These are phyloP conservation scores for Bromus sterilis DNA, from an alignment of 176 grass and related monocot species.

Conservation along the genomic window DNA sequence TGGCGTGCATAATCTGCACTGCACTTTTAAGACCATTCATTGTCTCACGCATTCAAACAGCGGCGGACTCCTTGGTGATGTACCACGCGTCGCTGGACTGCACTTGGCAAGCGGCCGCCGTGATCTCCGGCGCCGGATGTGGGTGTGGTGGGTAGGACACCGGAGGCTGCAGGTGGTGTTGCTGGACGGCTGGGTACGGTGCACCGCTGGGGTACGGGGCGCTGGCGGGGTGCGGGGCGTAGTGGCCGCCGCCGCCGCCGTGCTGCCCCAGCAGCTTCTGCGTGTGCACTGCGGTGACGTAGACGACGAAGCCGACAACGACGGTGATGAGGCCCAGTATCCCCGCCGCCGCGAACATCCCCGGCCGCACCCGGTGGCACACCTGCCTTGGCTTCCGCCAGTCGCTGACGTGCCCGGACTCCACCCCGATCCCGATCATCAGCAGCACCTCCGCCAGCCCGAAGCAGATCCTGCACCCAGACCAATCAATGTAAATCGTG, in stretches of 20 bases:
- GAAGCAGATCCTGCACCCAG: slow-evolving; percentile 67
- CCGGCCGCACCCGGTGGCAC: slow-evolving; percentile 74
- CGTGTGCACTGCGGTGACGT: slow-evolving; percentile 53
- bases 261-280: slow-evolving; percentile 29
- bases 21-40: not conserved
- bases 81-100: slow-evolving; percentile 8
- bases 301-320: slow-evolving; percentile 68
- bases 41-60: not conserved
- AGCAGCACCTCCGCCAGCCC: slow-evolving; percentile 80
- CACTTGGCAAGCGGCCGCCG: not conserved
- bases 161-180: not conserved
- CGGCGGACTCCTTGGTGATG: slow-evolving; percentile 30
- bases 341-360: slow-evolving; percentile 70
- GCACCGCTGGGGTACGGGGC: not conserved
- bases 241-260: slow-evolving; percentile 30
- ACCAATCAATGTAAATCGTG: not conserved
- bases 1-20: not conserved
- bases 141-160: not conserved
- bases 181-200: not conserved
- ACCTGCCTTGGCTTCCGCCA: slow-evolving; percentile 56
- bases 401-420: slow-evolving; percentile 69
- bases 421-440: slow-evolving; percentile 79
- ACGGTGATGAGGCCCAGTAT: slow-evolving; percentile 81
- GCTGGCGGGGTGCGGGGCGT: not conserved
- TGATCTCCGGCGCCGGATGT: not conserved